Base-by-base conservation (phyloP, 2,329 filamentous ascomycete species). In the Aspergillus transmontanensis region DNA sequence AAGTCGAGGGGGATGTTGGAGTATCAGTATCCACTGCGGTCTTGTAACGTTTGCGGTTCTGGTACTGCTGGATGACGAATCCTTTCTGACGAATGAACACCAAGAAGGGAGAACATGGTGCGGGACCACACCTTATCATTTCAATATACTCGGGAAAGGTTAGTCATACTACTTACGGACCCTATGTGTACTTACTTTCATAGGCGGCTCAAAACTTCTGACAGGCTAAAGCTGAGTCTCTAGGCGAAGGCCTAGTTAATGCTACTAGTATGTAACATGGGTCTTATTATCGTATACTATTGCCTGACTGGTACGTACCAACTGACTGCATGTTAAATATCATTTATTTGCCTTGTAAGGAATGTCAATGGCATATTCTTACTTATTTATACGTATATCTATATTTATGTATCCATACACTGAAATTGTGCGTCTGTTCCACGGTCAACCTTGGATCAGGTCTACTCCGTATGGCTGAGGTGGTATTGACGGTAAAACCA, bases 21-120 rank as follows among this genome's bases (percentile, higher is more conserved):
- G 26, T 45, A 45, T n/a, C 50, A 39, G 26, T 54, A 61, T 61
- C 58, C 55, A 46, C n/a, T 45, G 21, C 21, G 58, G 50, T 51
- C 26, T 32, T 26, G 56, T 48, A 63, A 53, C 58, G 61, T 65
- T 64, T 64, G 58, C 56, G 50, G 62, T 34, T 43, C 21, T 28
- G 6, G 6, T 34, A 34, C 21, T 51, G 23, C n/a, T 51, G 58
- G 73, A 72, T 75, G 73, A 76, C 72, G 73, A 76, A 74, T 73
- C 68, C 56, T 64, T 53, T 54, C 43, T 65, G 55, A 65, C 73
- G 67, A 75, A 71, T 74, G 66, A 69, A 61, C 61, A 60, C 71
- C 58, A 55, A 73, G 71, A 65, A 69, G 56, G 43, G 61, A 61
- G 53, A 59, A 67, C 64, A 66, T 64, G 64, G 59, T 59, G 58